Evolutionary conservation across 495 filamentous ascomycete species (phyloP).

Genomic region (Lineolata rhizophorae): DNA sequence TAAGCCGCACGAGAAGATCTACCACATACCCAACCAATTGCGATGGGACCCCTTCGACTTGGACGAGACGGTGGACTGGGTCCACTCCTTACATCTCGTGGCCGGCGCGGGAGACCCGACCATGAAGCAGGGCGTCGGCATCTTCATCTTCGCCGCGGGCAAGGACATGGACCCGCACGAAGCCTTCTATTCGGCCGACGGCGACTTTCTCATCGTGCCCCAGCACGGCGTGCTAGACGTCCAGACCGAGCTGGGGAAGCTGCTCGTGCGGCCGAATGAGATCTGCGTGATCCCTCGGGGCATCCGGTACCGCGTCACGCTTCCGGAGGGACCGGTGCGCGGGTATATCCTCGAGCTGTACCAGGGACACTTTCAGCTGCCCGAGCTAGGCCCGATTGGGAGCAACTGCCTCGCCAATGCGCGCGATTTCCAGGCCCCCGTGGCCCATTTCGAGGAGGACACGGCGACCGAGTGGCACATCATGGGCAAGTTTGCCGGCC

Average conservation of each 20-base stretch:
- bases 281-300: conserved; percentile 11
- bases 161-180: conserved; percentile 1
- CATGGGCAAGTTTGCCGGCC: conserved; percentile 58
- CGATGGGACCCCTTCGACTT: conserved; percentile 82
- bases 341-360: conserved; percentile 11
- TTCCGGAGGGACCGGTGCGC: conserved; percentile 5
- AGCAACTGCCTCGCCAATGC: conserved; percentile 72
- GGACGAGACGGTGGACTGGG: conserved; percentile 52
- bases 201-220: conserved; percentile 10
- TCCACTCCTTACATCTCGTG: conserved; percentile 52
- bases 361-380: conserved; percentile 7
- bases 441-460: conserved; percentile 52
- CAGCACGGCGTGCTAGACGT: conserved; percentile 10
- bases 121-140: conserved; percentile 35
- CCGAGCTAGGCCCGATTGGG: conserved; percentile 56
- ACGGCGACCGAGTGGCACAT: conserved; percentile 30
- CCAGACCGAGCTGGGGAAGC: conserved; percentile 8
- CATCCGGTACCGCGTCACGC: conserved; percentile 6
- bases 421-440: conserved; percentile 70
- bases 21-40: conserved; percentile 64
- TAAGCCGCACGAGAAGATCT: conserved; percentile 26
- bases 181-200: conserved; percentile 11
- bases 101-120: conserved; percentile 71
- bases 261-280: conserved; percentile 8
- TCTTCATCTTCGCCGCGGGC: conserved; percentile 1